A percentile compares a stretch with the other conserved stretches of the same genome.
These are phyloP conservation scores for Pseudomonodictys pantanalensis DNA, from an alignment of 495 filamentous ascomycete genomes.

Conservation along the genomic window DNA sequence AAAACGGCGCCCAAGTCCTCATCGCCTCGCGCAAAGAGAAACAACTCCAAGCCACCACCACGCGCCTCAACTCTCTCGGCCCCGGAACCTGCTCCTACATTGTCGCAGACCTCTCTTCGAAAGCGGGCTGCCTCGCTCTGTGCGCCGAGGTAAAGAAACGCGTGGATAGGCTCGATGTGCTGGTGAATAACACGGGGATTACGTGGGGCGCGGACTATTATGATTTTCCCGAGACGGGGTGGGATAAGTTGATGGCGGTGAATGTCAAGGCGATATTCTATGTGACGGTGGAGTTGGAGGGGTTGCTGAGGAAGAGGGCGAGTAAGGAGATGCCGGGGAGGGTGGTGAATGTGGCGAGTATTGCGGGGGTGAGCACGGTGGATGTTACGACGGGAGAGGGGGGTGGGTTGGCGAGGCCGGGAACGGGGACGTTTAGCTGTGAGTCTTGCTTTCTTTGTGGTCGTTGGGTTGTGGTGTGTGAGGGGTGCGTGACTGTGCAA, in stretches of 20 bases:
- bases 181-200: conserved; percentile 35
- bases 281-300: conserved; percentile 34
- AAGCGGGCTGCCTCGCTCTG: conserved; percentile 33
- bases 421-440: conserved; percentile 39
- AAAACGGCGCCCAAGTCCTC: conserved; percentile 40
- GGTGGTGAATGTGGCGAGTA: conserved; percentile 41
- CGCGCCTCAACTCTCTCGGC: conserved; percentile 37
- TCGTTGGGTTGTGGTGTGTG: no score
- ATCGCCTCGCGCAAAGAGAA: conserved; percentile 42
- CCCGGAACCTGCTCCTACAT: conserved; percentile 39
- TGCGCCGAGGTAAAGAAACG: conserved; percentile 35
- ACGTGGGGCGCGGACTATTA: conserved; percentile 41
- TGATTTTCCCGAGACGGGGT: conserved; percentile 39
- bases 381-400: conserved; percentile 39
- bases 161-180: conserved; percentile 13
- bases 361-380: conserved; percentile 40
- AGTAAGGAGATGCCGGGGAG: conserved; percentile 33
- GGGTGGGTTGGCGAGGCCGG: conserved; percentile 36
- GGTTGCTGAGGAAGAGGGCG: conserved; percentile 37
- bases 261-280: conserved; percentile 43
- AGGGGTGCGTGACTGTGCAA: no score
- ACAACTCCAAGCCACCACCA: conserved; percentile 39
- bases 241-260: conserved; percentile 41
- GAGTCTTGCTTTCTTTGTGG: no score
- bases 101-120: conserved; percentile 38